Evolutionary conservation across 805 yeast species (phyloP), one percentile per base, ranked within the genome.

Genomic region (Candida gorgasii): DNA sequence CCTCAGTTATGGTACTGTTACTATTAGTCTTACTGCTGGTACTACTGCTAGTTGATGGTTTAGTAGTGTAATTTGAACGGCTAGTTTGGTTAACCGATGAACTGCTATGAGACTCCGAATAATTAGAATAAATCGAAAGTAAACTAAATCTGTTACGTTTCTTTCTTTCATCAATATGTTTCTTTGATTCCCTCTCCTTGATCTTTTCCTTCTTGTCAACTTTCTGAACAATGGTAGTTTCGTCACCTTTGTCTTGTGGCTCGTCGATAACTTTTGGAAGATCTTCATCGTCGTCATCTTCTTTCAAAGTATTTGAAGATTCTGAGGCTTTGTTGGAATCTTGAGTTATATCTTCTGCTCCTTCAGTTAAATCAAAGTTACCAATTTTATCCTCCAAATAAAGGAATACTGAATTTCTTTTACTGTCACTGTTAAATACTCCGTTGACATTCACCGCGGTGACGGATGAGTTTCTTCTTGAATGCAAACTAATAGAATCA

Each of bases 371-470:
- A 38, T 69, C 75, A 44, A 70, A 54, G 4, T 63, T 57, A 39
- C 69, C 73, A 59, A 71, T 71, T 50, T 64, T 68, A 49, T 69
- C 75, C 43, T 71, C 76, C 49, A 71, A 59, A 44, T 69, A 71
- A 49, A 67, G 62, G 45, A 71, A 58, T 3, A 67, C 73, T 1
- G 72, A 62, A 45, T 65, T 67, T 20, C 72, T 53, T 52, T 67
- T 66, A 16, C 45, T 53, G 8, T 48, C 47, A 13, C 42, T 32
- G 24, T 52, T 57, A 35, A 69, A 61, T 26, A 68, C 73, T 40
- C 76, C 76, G 49, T 65, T 70, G 39, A 69, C 75, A 54, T 69
- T 63, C 3, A 70, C 59, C 19, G 67, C 72, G 7, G 75, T 69
- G 13, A 71, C 74, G 11, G 64, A 69, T 1, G 74, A 67, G 45